Evolutionary conservation across 805 yeast species (phyloP), one percentile per base, ranked within the genome.

Genomic region (Limtongia smithiae): DNA sequence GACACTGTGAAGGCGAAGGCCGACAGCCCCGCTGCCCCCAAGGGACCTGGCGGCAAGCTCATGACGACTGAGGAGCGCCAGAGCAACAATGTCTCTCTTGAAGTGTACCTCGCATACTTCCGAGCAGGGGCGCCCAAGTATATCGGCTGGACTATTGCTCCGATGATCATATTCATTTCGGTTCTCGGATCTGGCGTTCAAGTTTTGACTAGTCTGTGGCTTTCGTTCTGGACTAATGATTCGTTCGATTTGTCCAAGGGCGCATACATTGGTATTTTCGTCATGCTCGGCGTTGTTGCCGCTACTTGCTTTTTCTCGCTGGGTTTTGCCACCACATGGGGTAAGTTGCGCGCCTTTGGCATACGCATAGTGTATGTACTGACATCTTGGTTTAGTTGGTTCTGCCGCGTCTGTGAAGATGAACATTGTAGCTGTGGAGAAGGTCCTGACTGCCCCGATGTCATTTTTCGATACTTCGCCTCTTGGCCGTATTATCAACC

Each of bases 401-500:
- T 78, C 77, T 56, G 69, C 66, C 38, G 80, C 89, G 2, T 72
- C 85, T 3, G 76, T 68, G 46, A 63, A 60, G n/a, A 69, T 88
- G 62, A 87, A 87, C 61, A 69, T 82, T 36, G 58, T 60, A 42
- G 89, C 95, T 0, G 72, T 82, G 46, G 66, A 73, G 39, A 75
- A 71, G 32, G 71, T 88, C 14, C 68, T 88, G 51, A 81, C 81
- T 52, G 81, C 93, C 1, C 95, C 95, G 41, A 85, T 86, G 91
- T 68, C 81, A 0, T 89, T 79, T 64, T 75, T 87, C 68, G 96
- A 89, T 62, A 80, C 87, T 9, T 85, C 94, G 0, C 96, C 96
- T 15, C 75, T 85, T 73, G 96, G 96, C 1, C 75, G 96, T 58
- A 81, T 88, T 50, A 71, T 89, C 64, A 88, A 86, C 67, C 72